phyloP scores from a whole-genome alignment of 169 alveolate genomes.

The Plasmodium gonderi region DNA sequence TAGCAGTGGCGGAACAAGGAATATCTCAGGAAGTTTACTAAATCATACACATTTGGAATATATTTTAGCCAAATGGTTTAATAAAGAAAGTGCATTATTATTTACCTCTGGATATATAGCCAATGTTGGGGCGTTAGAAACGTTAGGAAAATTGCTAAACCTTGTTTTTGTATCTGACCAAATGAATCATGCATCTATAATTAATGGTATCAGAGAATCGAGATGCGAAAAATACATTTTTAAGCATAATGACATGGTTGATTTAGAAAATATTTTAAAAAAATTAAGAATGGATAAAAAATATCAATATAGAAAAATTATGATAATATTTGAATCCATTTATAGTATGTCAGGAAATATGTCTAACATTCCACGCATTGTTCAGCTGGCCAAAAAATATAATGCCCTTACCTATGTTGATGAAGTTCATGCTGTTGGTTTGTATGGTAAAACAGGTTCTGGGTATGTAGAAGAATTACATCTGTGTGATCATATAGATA shows the following conservation, averaged over 20 bases:
- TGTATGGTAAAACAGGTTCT: constrained; percentile 90
- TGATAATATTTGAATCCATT: constrained; percentile 90
- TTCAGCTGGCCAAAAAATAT: constrained; percentile 86
- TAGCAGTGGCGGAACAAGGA: constrained; percentile 94
- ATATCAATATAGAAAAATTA: constrained; percentile 77
- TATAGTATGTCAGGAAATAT: constrained; percentile 91
- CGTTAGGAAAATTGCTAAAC: constrained; percentile 85
- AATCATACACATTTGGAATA: constrained; percentile 87
- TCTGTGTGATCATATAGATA: constrained; percentile 79
- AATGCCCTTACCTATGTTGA: constrained; percentile 88
- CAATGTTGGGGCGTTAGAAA: constrained; percentile 89
- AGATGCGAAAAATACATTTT: constrained; percentile 80
- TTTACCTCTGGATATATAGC: constrained; percentile 91
- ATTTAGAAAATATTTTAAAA: constrained; percentile 79
- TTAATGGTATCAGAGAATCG: constrained; percentile 89
- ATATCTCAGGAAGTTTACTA: constrained; percentile 89
- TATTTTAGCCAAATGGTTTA: constrained; percentile 87
- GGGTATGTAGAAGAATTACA: constrained; percentile 88
- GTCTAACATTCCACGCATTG: constrained; percentile 83
- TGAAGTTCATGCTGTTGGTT: constrained; percentile 94
- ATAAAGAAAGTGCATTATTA: constrained; percentile 87
- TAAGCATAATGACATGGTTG: constrained; percentile 84
- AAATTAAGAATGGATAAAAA: constrained; percentile 75
- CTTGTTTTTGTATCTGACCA: constrained; percentile 88
- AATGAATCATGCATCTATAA: constrained; percentile 92